Base-by-base conservation (phyloP, 2,329 filamentous ascomycete genomes). In the Byssoonygena ceratinophila region DNA sequence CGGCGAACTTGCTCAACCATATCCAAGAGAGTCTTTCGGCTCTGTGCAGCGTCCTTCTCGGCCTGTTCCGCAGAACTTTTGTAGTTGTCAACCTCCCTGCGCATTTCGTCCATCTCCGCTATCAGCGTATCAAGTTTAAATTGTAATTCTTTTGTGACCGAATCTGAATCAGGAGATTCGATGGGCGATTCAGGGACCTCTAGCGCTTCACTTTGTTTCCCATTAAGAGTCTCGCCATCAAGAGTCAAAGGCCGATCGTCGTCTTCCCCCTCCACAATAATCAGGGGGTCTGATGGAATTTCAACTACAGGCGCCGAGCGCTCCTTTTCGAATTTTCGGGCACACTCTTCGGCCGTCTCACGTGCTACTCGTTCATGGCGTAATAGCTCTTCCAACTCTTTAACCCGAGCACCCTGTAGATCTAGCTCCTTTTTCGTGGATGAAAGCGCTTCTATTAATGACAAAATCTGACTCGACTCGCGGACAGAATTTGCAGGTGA, bases 401-500 rank as follows among this genome's bases (percentile, higher is more conserved):
- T 84, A 66, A 97, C 82, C 27, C 86, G 82, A 39, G 81, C 77
- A 47, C 81, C 82, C 65, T 96, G 89, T n/a, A 76, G 79, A 61
- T 94, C 89, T 39, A 96, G 81, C 64, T 96, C 90, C 60, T 84
- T 85, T 71, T 87, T 94, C 8, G 90, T 86, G 54, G 80, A 82
- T 51, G 84, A 86, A 40, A 98, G 73, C 18, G 87, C 87, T 61
- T 96, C 89, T 5, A 89, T 87, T 12, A 98, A 75, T 16, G 87
- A 82, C 4, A 91, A 73, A 51, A 96, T 87, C 62, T 95, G 89
- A 62, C 83, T 84, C 4, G 77, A 76, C 59, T 84, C 81, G 44
- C 69, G 67, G 37, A 70, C 70, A 16, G 74, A 68, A 5, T 76
- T 74, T 14, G 75, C 76, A 16, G 63, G 50, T 43, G 59, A 59